These are phyloP conservation scores for Trametes elegans DNA, from an alignment of 768 basidiomycete genomes.

Conservation along the genomic window DNA sequence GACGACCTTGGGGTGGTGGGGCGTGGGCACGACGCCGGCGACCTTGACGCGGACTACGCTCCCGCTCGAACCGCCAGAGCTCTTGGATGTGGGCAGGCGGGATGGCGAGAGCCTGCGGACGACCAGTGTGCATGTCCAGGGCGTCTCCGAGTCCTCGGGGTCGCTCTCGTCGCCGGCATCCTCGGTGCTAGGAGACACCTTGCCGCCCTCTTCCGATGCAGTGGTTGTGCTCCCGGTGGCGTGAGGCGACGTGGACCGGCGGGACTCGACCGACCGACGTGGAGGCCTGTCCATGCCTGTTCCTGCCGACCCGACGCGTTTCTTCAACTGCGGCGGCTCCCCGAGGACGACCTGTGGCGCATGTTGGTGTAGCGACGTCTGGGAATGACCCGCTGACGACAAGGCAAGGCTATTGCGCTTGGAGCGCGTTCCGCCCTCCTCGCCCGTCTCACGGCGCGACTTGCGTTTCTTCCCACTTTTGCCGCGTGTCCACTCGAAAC, in stretches of 20 bases:
- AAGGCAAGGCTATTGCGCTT: conserved; percentile 15
- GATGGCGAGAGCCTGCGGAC: conserved; percentile 43
- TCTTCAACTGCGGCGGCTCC: conserved; percentile 6
- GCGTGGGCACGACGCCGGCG: conserved; percentile 85
- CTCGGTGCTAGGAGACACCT: conserved; percentile 13
- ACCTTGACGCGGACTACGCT: conserved; percentile 53
- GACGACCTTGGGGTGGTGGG: conserved; percentile 95
- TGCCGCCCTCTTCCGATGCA: conserved; percentile 17
- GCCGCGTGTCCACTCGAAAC: conserved; percentile 77
- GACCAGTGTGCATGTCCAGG: conserved; percentile 88
- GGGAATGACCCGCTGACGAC: conserved; percentile 22
- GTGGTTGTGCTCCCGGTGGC: conserved; percentile 18
- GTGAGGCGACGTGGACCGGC: conserved; percentile 24
- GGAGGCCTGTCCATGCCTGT: conserved; percentile 1
- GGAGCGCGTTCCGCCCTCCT: conserved; percentile 16
- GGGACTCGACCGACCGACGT: conserved; percentile 19
- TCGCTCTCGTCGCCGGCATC: conserved; percentile 83
- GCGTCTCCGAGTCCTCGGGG: conserved; percentile 94
- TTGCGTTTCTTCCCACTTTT: conserved; percentile 24
- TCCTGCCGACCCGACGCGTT: conserved; percentile 16
- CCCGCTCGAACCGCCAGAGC: conserved; percentile 5
- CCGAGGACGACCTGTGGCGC: neutral
- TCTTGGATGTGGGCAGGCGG: conserved; percentile 8
- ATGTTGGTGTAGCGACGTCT: conserved; percentile 18
- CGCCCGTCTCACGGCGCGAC: conserved; percentile 25